phyloP scores from a whole-genome alignment of 2,329 filamentous ascomycete genomes.

The Fusarium musae region DNA sequence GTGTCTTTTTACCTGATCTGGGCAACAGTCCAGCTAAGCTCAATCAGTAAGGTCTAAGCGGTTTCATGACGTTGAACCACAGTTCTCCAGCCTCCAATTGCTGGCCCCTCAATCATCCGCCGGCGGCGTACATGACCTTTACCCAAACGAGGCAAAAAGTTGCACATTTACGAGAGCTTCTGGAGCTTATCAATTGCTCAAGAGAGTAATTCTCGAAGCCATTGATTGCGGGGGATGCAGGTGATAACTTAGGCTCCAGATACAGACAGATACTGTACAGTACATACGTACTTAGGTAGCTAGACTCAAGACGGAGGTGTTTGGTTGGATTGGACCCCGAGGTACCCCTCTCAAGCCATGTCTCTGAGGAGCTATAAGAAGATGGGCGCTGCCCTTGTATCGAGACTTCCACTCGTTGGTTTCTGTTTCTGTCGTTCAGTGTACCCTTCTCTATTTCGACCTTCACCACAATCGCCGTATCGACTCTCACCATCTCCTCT shows the following conservation, averaged over 20 bases:
- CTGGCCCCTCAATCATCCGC: slow-evolving; percentile 8
- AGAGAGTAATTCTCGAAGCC: slow-evolving; percentile 1
- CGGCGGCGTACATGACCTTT: slow-evolving; percentile 12
- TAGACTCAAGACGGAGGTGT: slow-evolving; percentile 10
- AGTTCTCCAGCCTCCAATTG: slow-evolving; percentile 22
- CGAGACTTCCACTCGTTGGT: slow-evolving; percentile 3
- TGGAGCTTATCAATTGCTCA: slow-evolving; percentile 21
- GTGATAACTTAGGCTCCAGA: not conserved
- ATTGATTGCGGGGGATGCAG: slow-evolving; percentile 30
- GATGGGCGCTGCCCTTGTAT: slow-evolving; percentile 29
- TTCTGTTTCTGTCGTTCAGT: slow-evolving; percentile 7
- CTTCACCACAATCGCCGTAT: slow-evolving; percentile 4
- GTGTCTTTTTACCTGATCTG: not conserved
- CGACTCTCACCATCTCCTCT: slow-evolving; percentile 23
- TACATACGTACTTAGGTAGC: not conserved
- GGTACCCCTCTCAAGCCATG: slow-evolving; percentile 31
- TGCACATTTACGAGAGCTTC: slow-evolving; percentile 1
- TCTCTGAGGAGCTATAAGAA: slow-evolving; percentile 34
- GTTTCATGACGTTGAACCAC: slow-evolving; percentile 13
- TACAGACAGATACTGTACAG: not conserved
- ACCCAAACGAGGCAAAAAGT: slow-evolving; percentile 33
- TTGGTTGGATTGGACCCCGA: not conserved
- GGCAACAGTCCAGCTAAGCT: slow-evolving; percentile 7
- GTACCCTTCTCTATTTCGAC: slow-evolving; percentile 1
- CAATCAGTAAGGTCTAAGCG: slow-evolving; percentile 28